These are phyloP conservation scores for Eutypa lata DNA, from an alignment of 2,329 filamentous ascomycete genomes.

Conservation along the genomic window DNA sequence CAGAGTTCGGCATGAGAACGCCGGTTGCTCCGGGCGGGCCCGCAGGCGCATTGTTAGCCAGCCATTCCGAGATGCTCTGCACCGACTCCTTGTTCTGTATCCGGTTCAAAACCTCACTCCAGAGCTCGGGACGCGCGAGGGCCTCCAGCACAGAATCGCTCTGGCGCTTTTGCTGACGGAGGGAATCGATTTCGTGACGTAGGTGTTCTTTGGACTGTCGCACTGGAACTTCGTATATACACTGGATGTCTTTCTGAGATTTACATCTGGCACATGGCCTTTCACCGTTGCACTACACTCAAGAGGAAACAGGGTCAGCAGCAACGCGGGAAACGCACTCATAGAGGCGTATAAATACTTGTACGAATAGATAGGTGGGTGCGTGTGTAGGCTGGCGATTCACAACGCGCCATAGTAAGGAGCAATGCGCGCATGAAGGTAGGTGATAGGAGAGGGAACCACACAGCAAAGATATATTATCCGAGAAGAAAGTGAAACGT, in stretches of 20 bases:
- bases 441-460: background rate
- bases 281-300: conserved; percentile 54
- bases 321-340: background rate
- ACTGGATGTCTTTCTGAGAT: conserved; percentile 52
- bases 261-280: conserved; percentile 55
- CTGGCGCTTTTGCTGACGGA: conserved; percentile 52
- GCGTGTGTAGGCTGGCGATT: background rate
- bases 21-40: conserved; percentile 9
- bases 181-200: conserved; percentile 55
- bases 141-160: conserved; percentile 55
- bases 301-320: conserved; percentile 2
- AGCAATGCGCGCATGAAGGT: background rate
- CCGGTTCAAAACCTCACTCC: conserved; percentile 52
- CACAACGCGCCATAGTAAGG: background rate
- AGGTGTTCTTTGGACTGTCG: conserved; percentile 63
- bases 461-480: too few relatives aligned
- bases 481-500: conserved; percentile 12
- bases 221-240: conserved; percentile 60
- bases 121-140: conserved; percentile 46
- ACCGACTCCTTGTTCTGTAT: conserved; percentile 52
- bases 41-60: conserved; percentile 34
- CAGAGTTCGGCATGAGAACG: conserved; percentile 23
- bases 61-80: conserved; percentile 55
- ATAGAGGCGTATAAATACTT: too few relatives aligned
- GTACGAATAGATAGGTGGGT: background rate